Evolutionary conservation across 495 filamentous ascomycete genomes (phyloP).

Genomic region (Aspergillus ostianus): DNA sequence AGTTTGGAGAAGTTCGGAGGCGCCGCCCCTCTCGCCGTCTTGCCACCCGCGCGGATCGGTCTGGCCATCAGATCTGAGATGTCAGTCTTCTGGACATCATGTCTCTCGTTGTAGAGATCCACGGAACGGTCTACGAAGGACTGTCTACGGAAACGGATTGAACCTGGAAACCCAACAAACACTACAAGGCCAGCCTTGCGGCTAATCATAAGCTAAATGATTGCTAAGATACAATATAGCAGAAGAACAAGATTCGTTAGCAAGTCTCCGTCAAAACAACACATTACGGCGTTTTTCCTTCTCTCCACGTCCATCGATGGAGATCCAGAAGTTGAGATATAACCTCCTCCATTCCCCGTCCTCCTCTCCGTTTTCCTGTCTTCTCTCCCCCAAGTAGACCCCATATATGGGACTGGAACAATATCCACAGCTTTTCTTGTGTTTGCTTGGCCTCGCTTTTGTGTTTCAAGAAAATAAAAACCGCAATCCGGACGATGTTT

Average conservation of each 20-base stretch:
- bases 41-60: background rate
- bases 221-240: slow-evolving; percentile 50
- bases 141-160: no score
- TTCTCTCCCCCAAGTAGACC: background rate
- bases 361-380: background rate
- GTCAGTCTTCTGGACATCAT: no score
- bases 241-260: slow-evolving; percentile 46
- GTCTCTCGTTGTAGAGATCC: no score
- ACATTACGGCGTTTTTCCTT: slow-evolving; percentile 25
- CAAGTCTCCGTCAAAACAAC: slow-evolving; percentile 25
- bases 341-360: background rate
- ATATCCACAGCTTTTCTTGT: slow-evolving; percentile 16
- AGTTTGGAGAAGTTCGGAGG: background rate
- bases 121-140: no score
- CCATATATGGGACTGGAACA: slow-evolving; percentile 3
- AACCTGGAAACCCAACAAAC: background rate
- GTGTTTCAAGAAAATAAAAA: slow-evolving; percentile 6
- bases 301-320: slow-evolving; percentile 12
- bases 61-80: background rate
- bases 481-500: background rate
- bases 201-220: slow-evolving; percentile 42
- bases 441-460: slow-evolving; percentile 13
- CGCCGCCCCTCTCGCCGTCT: background rate
- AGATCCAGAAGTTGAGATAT: background rate
- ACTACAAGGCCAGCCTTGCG: slow-evolving; percentile 36